phyloP scores from a whole-genome alignment of 2,329 filamentous ascomycete genomes.

The Fonsecaea multimorphosa region DNA sequence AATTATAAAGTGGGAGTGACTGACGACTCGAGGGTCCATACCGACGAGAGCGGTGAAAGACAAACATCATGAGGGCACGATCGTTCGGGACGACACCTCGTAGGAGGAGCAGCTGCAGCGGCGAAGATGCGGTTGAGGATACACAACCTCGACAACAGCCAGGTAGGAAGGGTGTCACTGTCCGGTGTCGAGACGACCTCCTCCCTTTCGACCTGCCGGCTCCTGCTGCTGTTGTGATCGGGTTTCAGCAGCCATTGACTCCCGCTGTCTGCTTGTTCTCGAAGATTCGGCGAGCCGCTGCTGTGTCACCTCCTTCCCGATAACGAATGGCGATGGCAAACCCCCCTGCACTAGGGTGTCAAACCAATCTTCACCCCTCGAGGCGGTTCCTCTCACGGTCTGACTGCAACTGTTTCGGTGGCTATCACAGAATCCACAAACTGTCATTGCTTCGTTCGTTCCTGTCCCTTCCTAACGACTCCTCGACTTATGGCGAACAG shows the following conservation, averaged over 20 bases:
- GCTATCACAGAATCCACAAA: neutral
- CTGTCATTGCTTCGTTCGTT: neutral
- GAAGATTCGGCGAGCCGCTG: neutral
- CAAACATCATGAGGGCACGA: neutral
- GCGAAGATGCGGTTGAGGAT: constrained; percentile 12
- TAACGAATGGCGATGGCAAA: neutral
- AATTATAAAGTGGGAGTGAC: neutral
- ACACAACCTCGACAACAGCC: constrained; percentile 14
- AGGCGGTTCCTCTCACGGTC: neutral
- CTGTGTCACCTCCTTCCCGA: neutral
- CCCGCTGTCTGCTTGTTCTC: neutral
- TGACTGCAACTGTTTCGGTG: neutral
- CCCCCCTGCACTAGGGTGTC: neutral
- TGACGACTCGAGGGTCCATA: neutral
- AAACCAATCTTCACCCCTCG: neutral
- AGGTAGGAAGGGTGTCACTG: constrained; percentile 8
- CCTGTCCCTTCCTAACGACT: neutral
- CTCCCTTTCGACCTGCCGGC: constrained; percentile 4
- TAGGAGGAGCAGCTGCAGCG: neutral
- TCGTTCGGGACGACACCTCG: neutral
- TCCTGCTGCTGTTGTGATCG: constrained; percentile 7
- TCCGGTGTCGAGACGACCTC: constrained; percentile 11
- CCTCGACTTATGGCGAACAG: neutral
- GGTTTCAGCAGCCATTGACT: neutral
- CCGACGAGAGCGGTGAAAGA: constrained; percentile 8